phyloP scores from a whole-genome alignment of 192 early-diverging fungal species.

The Gigaspora rosea region DNA sequence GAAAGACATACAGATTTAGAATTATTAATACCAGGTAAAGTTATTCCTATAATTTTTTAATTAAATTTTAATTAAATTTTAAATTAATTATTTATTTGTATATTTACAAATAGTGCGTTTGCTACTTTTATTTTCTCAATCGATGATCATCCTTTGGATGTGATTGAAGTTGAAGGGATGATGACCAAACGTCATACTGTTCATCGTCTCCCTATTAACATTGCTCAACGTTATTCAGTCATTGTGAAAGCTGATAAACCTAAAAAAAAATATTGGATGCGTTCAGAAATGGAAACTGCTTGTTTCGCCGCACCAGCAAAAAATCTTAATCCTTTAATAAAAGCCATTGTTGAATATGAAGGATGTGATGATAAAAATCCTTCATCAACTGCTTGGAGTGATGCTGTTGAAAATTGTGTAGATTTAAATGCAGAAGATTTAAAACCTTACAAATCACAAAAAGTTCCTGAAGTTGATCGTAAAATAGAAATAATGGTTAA shows the following conservation, averaged over 20 bases:
- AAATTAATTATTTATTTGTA: too few relatives aligned
- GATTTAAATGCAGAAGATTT: conserved; percentile 33
- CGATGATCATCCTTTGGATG: conserved; percentile 39
- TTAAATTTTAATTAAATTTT: too few relatives aligned
- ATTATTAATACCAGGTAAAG: conserved; percentile 64
- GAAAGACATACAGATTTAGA: conserved; percentile 83
- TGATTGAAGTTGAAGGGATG: conserved; percentile 46
- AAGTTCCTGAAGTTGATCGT: conserved; percentile 26
- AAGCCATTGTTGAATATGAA: conserved; percentile 42
- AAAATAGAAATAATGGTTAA: not conserved
- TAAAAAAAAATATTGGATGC: conserved; percentile 42
- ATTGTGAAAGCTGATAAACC: conserved; percentile 45
- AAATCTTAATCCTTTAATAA: conserved; percentile 31
- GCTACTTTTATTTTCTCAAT: conserved; percentile 42
- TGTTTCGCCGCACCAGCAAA: conserved; percentile 36
- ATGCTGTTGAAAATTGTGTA: conserved; percentile 10
- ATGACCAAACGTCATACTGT: conserved; percentile 36
- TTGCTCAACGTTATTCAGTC: conserved; percentile 48
- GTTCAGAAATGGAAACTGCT: conserved; percentile 35
- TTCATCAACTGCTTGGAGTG: not conserved
- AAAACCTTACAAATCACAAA: conserved; percentile 36
- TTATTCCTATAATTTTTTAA: not conserved
- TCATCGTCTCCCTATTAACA: conserved; percentile 36
- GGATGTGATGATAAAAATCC: conserved; percentile 32
- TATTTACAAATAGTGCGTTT: conserved; percentile 26